A percentile compares a stretch with the other conserved stretches of the same genome.
Evolutionary conservation across 2,329 filamentous ascomycete genomes (phyloP).

Genomic region (Talaromyces sp.): DNA sequence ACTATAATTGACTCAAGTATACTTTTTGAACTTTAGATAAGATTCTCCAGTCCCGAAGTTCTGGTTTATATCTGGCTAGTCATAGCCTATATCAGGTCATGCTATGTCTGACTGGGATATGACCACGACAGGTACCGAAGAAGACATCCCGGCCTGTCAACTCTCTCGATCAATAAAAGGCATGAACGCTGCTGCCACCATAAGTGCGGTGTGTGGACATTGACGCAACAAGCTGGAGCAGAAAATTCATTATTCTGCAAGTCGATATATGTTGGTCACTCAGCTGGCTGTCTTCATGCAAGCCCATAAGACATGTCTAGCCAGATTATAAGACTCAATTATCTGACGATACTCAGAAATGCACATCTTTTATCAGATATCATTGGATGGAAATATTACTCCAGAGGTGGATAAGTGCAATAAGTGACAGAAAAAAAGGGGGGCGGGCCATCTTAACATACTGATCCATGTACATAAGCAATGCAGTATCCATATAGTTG

Average conservation of each 20-base stretch:
- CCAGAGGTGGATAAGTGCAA: background rate
- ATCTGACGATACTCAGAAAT: background rate
- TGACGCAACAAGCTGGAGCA: slow-evolving; percentile 33
- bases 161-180: slow-evolving; percentile 27
- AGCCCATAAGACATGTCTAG: slow-evolving; percentile 10
- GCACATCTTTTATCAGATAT: background rate
- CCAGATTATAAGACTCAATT: background rate
- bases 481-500: background rate
- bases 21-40: background rate
- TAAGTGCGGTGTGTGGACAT: slow-evolving; percentile 40
- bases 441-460: background rate
- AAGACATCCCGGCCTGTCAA: slow-evolving; percentile 3
- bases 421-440: background rate
- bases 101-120: background rate
- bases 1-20: background rate
- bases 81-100: background rate
- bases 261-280: background rate
- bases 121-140: background rate
- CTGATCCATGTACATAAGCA: background rate
- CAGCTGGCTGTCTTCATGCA: slow-evolving; percentile 3
- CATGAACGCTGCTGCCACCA: slow-evolving; percentile 37
- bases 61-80: background rate
- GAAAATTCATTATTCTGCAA: background rate
- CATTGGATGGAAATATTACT: background rate
- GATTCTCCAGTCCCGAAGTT: background rate